Evolutionary conservation across 345 rosid genomes (phyloP).

Genomic region (Euphorbia lathyris): DNA sequence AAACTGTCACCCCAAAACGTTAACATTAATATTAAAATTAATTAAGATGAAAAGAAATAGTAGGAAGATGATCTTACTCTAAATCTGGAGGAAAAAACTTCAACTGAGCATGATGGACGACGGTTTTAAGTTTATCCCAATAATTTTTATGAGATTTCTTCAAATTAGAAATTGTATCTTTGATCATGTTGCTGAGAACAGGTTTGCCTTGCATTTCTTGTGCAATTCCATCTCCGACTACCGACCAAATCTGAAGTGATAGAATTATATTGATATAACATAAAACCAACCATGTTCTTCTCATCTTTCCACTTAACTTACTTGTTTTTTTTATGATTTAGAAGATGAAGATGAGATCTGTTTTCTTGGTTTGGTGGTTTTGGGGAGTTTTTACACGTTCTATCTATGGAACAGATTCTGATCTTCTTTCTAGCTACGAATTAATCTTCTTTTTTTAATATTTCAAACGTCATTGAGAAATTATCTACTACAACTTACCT

Average conservation of each 20-base stretch:
- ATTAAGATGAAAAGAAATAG: not conserved
- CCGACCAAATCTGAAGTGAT: conserved; percentile 11
- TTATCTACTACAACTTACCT: not conserved
- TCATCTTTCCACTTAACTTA: conserved; percentile 14
- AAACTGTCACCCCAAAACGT: conserved; percentile 34
- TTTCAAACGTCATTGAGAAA: not conserved
- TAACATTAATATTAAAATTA: not conserved
- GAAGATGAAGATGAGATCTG: not conserved
- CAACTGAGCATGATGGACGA: conserved; percentile 40
- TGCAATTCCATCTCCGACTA: conserved; percentile 17
- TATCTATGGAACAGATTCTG: not conserved
- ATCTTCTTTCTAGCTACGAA: not conserved
- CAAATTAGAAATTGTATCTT: conserved; percentile 27
- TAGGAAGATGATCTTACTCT: conserved; percentile 35
- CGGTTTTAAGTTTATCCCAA: conserved; percentile 53
- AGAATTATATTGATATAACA: conserved; percentile 19
- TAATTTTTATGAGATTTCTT: conserved; percentile 43
- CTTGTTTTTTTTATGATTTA: too few relatives aligned
- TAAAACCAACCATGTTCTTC: conserved; percentile 10
- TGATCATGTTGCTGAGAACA: conserved; percentile 29
- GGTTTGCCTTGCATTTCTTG: conserved; percentile 30
- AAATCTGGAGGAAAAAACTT: conserved; percentile 56
- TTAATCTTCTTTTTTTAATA: not conserved
- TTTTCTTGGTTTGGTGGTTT: not conserved
- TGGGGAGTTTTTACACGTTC: not conserved